A percentile compares a stretch with the other conserved stretches of the same genome.
Evolutionary conservation across 1,139 yeast species (phyloP).

Genomic region (Kurtzmaniella quercitrusa): DNA sequence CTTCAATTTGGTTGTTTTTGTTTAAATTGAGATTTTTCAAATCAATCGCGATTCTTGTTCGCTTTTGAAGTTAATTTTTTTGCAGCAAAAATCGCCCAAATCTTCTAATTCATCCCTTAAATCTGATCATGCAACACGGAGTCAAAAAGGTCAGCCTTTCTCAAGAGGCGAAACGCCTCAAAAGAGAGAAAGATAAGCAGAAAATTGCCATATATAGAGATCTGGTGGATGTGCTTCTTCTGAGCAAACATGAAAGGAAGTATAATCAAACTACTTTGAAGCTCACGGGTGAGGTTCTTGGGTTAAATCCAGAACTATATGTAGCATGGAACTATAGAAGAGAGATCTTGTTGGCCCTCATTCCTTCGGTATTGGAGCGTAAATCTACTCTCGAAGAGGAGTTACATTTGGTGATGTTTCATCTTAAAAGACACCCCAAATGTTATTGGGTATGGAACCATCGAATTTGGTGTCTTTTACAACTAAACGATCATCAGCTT

Average conservation of each 20-base stretch:
- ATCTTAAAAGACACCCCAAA: constrained; percentile 70
- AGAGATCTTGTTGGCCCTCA: constrained; percentile 49
- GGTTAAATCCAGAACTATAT: constrained; percentile 80
- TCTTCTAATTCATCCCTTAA: not conserved
- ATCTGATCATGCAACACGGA: constrained; percentile 54
- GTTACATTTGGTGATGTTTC: constrained; percentile 53
- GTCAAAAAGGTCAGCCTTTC: constrained; percentile 58
- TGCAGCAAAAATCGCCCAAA: not conserved
- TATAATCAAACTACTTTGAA: constrained; percentile 43
- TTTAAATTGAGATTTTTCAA: not conserved
- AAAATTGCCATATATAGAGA: constrained; percentile 53
- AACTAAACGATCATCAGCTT: constrained; percentile 39
- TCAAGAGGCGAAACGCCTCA: constrained; percentile 52
- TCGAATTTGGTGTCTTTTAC: constrained; percentile 73
- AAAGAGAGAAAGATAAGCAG: constrained; percentile 48
- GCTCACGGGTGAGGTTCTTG: constrained; percentile 48
- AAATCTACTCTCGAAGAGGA: constrained; percentile 52
- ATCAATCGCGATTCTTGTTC: not conserved
- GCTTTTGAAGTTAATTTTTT: not conserved
- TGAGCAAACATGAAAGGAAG: constrained; percentile 21
- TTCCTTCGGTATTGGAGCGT: constrained; percentile 16
- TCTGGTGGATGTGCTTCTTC: constrained; percentile 41
- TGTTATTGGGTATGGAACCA: constrained; percentile 98
- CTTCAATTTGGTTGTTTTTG: no score
- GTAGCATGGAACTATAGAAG: constrained; percentile 89